Conservation (phyloP, 148 eudicot genomes). For the Amaranthus hypochondriacus region DNA sequence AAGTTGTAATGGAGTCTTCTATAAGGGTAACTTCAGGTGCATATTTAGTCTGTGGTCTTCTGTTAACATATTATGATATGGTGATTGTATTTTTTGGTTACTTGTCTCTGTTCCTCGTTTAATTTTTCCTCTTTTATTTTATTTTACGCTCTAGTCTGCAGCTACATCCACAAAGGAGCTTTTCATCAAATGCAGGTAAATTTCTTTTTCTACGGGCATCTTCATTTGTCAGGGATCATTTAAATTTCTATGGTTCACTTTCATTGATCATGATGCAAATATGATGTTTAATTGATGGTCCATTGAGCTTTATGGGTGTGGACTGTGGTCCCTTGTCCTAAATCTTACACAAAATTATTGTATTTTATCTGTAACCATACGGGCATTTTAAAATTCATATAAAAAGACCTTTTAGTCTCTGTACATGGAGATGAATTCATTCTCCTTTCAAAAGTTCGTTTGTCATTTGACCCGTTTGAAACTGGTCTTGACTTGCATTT, state of each 20-base stretch:
- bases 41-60: background rate
- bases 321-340: background rate
- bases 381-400: background rate
- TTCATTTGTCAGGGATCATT: background rate
- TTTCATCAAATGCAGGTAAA: constrained; percentile 58
- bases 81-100: constrained; percentile 3
- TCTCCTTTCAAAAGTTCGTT: background rate
- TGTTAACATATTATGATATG: background rate
- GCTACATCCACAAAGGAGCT: constrained; percentile 40
- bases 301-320: background rate
- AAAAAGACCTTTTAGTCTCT: background rate
- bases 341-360: background rate
- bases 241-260: background rate
- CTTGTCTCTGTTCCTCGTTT: background rate
- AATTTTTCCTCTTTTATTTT: constrained; percentile 7
- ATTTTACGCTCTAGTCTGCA: constrained; percentile 33
- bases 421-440: background rate
- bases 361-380: background rate
- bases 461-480: background rate
- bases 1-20: constrained; percentile 18
- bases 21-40: constrained; percentile 6
- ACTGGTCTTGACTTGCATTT: background rate
- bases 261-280: background rate
- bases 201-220: background rate
- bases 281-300: background rate